A percentile compares a stretch with the other conserved stretches of the same genome.
These are phyloP conservation scores for Elymus sibiricus DNA, from an alignment of 176 grass and related monocot genomes.

Conservation along the genomic window DNA sequence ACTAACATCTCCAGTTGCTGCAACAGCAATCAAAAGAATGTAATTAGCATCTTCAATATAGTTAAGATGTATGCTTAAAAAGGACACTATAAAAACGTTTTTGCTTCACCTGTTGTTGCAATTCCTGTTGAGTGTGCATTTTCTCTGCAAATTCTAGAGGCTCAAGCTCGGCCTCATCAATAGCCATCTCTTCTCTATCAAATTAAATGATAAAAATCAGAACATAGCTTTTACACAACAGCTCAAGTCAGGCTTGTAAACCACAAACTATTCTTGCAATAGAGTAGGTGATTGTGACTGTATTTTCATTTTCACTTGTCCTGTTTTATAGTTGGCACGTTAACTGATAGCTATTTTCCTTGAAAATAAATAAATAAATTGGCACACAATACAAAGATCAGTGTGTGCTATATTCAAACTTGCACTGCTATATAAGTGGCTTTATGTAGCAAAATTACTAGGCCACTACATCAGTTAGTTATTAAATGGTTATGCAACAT, in stretches of 20 bases:
- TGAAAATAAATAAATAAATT: background rate
- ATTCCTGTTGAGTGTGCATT: slow-evolving; percentile 42
- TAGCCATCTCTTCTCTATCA: slow-evolving; percentile 79
- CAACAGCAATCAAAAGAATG: background rate
- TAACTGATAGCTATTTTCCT: background rate
- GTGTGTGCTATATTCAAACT: background rate
- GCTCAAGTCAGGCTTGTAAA: background rate
- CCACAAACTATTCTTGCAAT: background rate
- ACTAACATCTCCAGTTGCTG: slow-evolving; percentile 81
- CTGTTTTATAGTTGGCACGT: background rate
- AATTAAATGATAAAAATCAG: slow-evolving; percentile 11
- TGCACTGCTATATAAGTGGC: background rate
- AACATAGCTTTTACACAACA: background rate
- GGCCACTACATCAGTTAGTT: background rate
- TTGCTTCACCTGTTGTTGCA: slow-evolving; percentile 58
- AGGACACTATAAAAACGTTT: background rate
- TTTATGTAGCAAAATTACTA: background rate
- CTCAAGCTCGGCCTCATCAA: slow-evolving; percentile 77
- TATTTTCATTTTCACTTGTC: background rate
- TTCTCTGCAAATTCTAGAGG: slow-evolving; percentile 62
- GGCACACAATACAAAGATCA: background rate
- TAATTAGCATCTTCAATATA: background rate
- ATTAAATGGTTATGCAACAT: background rate
- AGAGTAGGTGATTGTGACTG: background rate
- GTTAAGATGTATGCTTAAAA: background rate